A percentile compares a stretch with the other conserved stretches of the same genome.
Conservation (phyloP, 2,329 filamentous ascomycete genomes). For the Trichoderma arundinaceum region DNA sequence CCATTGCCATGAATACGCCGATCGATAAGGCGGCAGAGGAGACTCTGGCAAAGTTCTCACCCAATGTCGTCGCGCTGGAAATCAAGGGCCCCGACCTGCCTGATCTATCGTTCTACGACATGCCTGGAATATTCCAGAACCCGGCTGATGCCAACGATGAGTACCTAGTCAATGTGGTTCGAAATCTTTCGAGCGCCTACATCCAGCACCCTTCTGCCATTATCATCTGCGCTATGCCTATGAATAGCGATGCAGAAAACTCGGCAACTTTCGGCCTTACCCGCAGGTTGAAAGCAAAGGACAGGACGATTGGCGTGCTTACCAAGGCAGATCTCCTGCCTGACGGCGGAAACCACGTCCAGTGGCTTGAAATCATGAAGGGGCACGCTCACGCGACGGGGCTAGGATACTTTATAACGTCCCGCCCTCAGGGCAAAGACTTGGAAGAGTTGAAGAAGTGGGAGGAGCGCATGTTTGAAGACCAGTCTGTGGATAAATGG, state of each 20-base stretch:
- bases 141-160: conserved; percentile 67
- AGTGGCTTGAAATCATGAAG: conserved; percentile 69
- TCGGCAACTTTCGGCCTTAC: conserved; percentile 73
- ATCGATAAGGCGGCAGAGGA: conserved; percentile 47
- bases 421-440: conserved; percentile 63
- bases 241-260: conserved; percentile 79
- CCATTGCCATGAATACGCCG: conserved; percentile 46
- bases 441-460: conserved; percentile 58
- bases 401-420: conserved; percentile 80
- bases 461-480: conserved; percentile 60
- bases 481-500: conserved; percentile 51
- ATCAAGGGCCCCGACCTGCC: conserved; percentile 75
- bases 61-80: conserved; percentile 78
- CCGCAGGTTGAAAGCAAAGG: conserved; percentile 58
- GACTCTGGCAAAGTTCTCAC: conserved; percentile 73
- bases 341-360: conserved; percentile 52
- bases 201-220: conserved; percentile 72
- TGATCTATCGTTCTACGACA: conserved; percentile 80
- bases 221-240: conserved; percentile 76
- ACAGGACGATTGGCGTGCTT: conserved; percentile 73
- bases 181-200: conserved; percentile 72
- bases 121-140: conserved; percentile 81
- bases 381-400: conserved; percentile 67
- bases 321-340: conserved; percentile 83
- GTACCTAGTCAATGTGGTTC: conserved; percentile 73